Base-by-base conservation (phyloP, 2,329 filamentous ascomycete genomes). In the Cladophialophora chaetospira region DNA sequence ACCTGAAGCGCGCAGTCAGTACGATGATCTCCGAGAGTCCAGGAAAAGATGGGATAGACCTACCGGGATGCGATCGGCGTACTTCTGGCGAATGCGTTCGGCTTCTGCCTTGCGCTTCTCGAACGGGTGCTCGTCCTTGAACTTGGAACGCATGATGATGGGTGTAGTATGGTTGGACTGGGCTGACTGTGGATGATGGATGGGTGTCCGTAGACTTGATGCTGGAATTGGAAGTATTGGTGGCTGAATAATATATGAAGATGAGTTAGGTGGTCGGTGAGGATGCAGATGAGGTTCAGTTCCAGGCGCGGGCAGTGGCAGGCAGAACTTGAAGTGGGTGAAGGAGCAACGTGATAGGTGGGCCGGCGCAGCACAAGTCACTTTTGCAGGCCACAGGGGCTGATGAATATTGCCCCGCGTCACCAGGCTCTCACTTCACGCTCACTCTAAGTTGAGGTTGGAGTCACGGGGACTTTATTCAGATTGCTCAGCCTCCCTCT, bases 41-140 rank as follows among this genome's bases (percentile, higher is more conserved):
- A 44, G 21, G 36, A 29, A 36, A 23, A 44, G 53, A 42, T 40
- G 45, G 38, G 36, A 55, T 55, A 13, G 46, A 86, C 91, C 75
- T 86, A 97, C 94, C 49, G 94, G 94, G 78, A 99, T 99, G 70
- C 94, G 91, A 76, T 99, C 94, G 68, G 91, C 87, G 76, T 99
- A 99, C 80, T 99, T 99, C 82, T 97, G 92, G 67, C 94, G 91
- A 76, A 97, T 97, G 77, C 94, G 92, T 83, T 99, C 94, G 74
- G 94, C 94, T 81, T 99, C 94, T 66, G 94, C 94, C 90, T 97
- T 97, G 81, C 94, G 91, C 90, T 99, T 99, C 88, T 97, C 94
- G 76, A 97, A 97, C 70, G 91, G 91, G 77, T 97, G 94, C 86
- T 97, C 94, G 87, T 99, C 94, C 91, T 99, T 99, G 79, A 99